Percentiles rank a stretch among this genome's conserved stretches.
Conservation (phyloP, 2,329 filamentous ascomycete genomes). For the Talaromyces sp. region DNA sequence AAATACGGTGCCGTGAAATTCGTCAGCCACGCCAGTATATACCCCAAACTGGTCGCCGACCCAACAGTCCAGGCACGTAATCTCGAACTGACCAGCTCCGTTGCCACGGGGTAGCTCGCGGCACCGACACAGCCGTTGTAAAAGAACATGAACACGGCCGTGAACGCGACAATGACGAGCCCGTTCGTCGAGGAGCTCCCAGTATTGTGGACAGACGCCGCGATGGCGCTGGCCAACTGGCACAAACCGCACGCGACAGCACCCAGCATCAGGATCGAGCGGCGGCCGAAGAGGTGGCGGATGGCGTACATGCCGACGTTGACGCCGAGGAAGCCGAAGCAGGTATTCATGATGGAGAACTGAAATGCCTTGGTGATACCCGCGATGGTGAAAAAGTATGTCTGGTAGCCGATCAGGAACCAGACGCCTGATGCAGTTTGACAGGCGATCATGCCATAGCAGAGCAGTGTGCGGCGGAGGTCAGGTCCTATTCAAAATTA, state of each 20-base stretch:
- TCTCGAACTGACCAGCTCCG: constrained; percentile 22
- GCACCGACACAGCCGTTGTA: constrained; percentile 30
- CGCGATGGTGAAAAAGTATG: constrained; percentile 44
- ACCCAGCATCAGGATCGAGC: constrained; percentile 45
- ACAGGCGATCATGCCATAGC: constrained; percentile 43
- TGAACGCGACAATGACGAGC: constrained; percentile 27
- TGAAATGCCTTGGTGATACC: constrained; percentile 44
- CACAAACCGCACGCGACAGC: constrained; percentile 39
- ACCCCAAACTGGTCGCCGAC: constrained; percentile 27
- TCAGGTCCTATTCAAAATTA: constrained; percentile 40
- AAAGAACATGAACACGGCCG: constrained; percentile 29
- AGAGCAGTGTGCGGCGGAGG: constrained; percentile 47
- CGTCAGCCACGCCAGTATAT: constrained; percentile 30
- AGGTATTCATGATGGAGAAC: constrained; percentile 47
- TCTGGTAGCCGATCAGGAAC: constrained; percentile 48
- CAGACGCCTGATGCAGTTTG: constrained; percentile 43
- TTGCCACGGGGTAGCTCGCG: constrained; percentile 25
- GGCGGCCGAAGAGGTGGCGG: constrained; percentile 42
- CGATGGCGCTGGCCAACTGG: constrained; percentile 42
- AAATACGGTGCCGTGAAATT: constrained; percentile 36
- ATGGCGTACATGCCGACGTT: constrained; percentile 47
- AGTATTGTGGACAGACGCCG: constrained; percentile 18
- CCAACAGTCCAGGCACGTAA: constrained; percentile 31
- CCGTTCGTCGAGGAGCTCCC: constrained; percentile 12
- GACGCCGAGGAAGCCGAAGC: constrained; percentile 45